phyloP scores from a whole-genome alignment of 106 monocot species.

The Narthecium ossifragum region DNA sequence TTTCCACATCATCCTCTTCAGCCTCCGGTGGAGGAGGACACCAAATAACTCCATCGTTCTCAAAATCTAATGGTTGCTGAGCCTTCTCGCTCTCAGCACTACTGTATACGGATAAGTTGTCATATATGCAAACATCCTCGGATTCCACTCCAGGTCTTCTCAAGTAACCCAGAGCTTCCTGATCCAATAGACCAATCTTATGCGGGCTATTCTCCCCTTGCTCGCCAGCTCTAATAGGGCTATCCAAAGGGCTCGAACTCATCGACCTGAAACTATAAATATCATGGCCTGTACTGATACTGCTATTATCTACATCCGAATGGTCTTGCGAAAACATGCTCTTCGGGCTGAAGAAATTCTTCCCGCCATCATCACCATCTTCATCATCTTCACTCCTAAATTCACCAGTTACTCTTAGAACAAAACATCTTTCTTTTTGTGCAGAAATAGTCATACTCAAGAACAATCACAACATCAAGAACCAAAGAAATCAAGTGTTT shows the following conservation, averaged over 20 bases:
- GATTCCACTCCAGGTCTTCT: constrained; percentile 19
- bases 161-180: constrained; percentile 14
- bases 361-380: constrained; percentile 40
- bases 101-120: constrained; percentile 14
- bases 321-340: constrained; percentile 51
- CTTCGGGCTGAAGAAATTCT: constrained; percentile 33
- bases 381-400: constrained; percentile 61
- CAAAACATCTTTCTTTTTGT: no score
- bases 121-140: constrained; percentile 15
- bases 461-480: not conserved
- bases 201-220: constrained; percentile 9
- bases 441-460: not conserved
- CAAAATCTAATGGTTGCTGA: constrained; percentile 45
- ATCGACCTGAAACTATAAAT: constrained; percentile 38
- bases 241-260: constrained; percentile 54
- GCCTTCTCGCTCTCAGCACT: constrained; percentile 19
- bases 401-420: no score
- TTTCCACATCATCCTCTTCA: constrained; percentile 50
- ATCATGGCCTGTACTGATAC: constrained; percentile 40
- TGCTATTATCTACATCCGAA: constrained; percentile 65
- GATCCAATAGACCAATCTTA: constrained; percentile 14
- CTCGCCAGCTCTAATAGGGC: constrained; percentile 33
- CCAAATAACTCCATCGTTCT: constrained; percentile 49
- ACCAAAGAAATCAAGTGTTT: no score
- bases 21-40: constrained; percentile 66